Percentiles rank a stretch among this genome's conserved stretches.
These are phyloP conservation scores for Penicillium arizonense DNA, from an alignment of 495 filamentous ascomycete species.

Conservation along the genomic window DNA sequence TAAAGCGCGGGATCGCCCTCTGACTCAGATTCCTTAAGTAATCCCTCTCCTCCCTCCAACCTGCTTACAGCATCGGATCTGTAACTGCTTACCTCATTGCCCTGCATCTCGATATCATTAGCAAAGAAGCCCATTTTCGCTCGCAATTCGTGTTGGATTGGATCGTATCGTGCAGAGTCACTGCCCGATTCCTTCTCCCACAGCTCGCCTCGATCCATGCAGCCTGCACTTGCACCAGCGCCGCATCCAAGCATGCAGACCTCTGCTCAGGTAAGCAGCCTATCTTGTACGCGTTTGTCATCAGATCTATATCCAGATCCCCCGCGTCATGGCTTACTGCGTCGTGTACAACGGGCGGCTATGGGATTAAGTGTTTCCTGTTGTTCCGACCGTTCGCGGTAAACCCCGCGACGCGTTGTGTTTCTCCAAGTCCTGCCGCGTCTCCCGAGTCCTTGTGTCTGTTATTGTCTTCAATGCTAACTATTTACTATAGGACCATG, in stretches of 20 bases:
- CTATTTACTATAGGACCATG: conserved; percentile 41
- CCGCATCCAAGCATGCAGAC: conserved; percentile 57
- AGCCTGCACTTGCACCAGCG: conserved; percentile 56
- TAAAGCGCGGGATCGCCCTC: conserved; percentile 2
- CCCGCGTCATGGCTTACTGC: conserved; percentile 2
- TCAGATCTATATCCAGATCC: conserved; percentile 34
- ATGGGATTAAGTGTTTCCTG: no score
- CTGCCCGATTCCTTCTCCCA: conserved; percentile 3
- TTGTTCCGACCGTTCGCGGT: no score
- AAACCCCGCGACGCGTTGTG: conserved; percentile 15
- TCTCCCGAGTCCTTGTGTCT: not conserved
- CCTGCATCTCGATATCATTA: conserved; percentile 13
- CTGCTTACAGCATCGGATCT: conserved; percentile 29
- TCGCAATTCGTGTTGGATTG: conserved; percentile 8
- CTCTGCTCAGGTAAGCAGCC: conserved; percentile 54
- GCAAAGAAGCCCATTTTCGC: conserved; percentile 16
- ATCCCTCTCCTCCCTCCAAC: conserved; percentile 16
- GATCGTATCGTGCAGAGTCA: conserved; percentile 1
- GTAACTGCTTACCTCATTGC: conserved; percentile 45
- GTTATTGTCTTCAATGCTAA: conserved; percentile 11
- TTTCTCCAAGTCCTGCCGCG: conserved; percentile 5
- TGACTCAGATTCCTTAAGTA: conserved; percentile 24
- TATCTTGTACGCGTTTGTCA: conserved; percentile 42
- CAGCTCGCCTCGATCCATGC: conserved; percentile 36
- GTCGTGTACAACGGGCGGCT: not conserved